Conservation (phyloP, 805 yeast species). For the Kodamaea laetipori region DNA sequence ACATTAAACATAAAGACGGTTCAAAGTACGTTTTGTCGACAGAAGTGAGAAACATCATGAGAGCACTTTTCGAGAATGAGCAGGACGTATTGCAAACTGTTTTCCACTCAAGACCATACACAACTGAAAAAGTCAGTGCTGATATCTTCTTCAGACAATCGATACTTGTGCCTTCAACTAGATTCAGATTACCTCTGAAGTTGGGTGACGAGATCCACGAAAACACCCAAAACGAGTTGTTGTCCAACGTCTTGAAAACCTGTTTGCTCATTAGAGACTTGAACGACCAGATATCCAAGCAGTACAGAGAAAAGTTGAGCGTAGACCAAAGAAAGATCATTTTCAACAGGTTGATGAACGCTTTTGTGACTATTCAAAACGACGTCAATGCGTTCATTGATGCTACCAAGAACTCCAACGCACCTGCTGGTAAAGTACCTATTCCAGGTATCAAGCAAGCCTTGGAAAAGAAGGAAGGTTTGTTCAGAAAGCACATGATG, state of each 20-base stretch:
- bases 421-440: slow-evolving; percentile 66
- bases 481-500: slow-evolving; percentile 99
- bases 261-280: slow-evolving; percentile 82
- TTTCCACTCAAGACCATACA: slow-evolving; percentile 79
- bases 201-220: slow-evolving; percentile 96
- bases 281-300: slow-evolving; percentile 75
- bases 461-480: slow-evolving; percentile 96
- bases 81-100: slow-evolving; percentile 65
- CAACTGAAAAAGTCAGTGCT: slow-evolving; percentile 51
- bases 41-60: slow-evolving; percentile 79
- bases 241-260: slow-evolving; percentile 78
- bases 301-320: slow-evolving; percentile 49
- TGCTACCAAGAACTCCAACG: slow-evolving; percentile 82
- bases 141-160: slow-evolving; percentile 90
- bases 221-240: slow-evolving; percentile 86
- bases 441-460: slow-evolving; percentile 97
- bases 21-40: slow-evolving; percentile 85
- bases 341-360: slow-evolving; percentile 90
- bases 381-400: slow-evolving; percentile 94
- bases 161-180: slow-evolving; percentile 91
- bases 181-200: slow-evolving; percentile 95
- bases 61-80: slow-evolving; percentile 75
- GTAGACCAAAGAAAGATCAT: slow-evolving; percentile 73
- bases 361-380: slow-evolving; percentile 91
- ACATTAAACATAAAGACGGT: slow-evolving; percentile 64